A percentile compares a stretch with the other conserved stretches of the same genome.
These are phyloP conservation scores for Asterophora lycoperdoides DNA, from an alignment of 768 basidiomycete species.

Conservation along the genomic window DNA sequence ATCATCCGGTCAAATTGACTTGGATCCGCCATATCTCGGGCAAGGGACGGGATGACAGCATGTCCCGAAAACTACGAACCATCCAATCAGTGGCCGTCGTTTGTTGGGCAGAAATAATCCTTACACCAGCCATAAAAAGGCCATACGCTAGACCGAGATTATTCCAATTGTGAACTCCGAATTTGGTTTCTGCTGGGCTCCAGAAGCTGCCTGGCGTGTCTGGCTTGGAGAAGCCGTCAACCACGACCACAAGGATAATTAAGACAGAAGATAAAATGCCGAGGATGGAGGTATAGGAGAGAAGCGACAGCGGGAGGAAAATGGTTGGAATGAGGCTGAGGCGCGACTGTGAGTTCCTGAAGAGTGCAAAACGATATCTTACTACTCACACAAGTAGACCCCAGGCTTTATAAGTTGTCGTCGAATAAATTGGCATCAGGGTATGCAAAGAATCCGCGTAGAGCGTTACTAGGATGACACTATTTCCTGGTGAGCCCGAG, in stretches of 20 bases:
- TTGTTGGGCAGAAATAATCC: slow-evolving; percentile 16
- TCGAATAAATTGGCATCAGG: slow-evolving; percentile 62
- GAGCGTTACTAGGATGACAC: slow-evolving; percentile 84
- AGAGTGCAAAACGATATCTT: background rate
- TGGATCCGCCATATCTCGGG: slow-evolving; percentile 86
- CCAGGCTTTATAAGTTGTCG: slow-evolving; percentile 70
- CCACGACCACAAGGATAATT: slow-evolving; percentile 70
- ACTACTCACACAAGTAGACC: slow-evolving; percentile 63
- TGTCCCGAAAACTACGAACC: slow-evolving; percentile 77
- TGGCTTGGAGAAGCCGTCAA: slow-evolving; percentile 75
- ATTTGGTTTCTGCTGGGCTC: slow-evolving; percentile 64
- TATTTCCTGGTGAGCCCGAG: slow-evolving; percentile 19
- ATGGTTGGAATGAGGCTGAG: slow-evolving; percentile 76
- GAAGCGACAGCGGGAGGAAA: slow-evolving; percentile 78
- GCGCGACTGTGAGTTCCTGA: too few species aligned
- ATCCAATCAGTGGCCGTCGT: background rate
- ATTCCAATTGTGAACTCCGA: slow-evolving; percentile 46
- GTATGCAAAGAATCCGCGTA: slow-evolving; percentile 83
- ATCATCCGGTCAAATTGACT: slow-evolving; percentile 77
- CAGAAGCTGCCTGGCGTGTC: slow-evolving; percentile 79
- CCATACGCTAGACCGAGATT: slow-evolving; percentile 81
- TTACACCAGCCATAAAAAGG: slow-evolving; percentile 87
- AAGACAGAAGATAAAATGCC: slow-evolving; percentile 77
- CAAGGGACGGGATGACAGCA: slow-evolving; percentile 86
- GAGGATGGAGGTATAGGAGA: slow-evolving; percentile 86